phyloP scores from a whole-genome alignment of 257 asterid genomes.

The Primulina tabacum region DNA sequence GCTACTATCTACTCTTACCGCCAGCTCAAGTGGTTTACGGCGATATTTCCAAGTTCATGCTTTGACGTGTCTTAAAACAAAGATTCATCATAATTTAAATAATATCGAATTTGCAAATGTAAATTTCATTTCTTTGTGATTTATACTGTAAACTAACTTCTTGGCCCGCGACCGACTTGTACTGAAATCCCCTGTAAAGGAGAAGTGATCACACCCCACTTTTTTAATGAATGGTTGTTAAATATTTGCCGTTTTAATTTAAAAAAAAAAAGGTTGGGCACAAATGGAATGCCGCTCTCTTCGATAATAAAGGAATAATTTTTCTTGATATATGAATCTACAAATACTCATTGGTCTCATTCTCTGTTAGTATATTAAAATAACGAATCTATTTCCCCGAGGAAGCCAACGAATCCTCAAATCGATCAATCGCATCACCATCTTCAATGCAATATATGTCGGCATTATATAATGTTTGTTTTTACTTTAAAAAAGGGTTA shows the following conservation, averaged over 20 bases:
- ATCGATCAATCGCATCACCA: background rate
- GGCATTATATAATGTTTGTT: background rate
- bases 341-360: conserved; percentile 12
- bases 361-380: background rate
- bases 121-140: no score
- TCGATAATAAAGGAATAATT: background rate
- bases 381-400: background rate
- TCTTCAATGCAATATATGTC: background rate
- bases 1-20: no score
- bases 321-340: conserved; percentile 1
- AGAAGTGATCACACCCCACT: conserved; percentile 2
- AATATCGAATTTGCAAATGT: no score
- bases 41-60: no score
- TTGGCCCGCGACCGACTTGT: no score
- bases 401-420: background rate
- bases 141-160: no score
- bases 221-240: conserved; percentile 15
- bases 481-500: background rate
- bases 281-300: background rate
- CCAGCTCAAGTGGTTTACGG: no score
- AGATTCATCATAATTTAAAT: no score
- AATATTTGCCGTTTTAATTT: conserved; percentile 21
- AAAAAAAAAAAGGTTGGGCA: background rate
- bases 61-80: no score
- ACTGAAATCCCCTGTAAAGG: conserved; percentile 6